These are phyloP conservation scores for Quercus dentata DNA, from an alignment of 306 rosid genomes.

Conservation along the genomic window DNA sequence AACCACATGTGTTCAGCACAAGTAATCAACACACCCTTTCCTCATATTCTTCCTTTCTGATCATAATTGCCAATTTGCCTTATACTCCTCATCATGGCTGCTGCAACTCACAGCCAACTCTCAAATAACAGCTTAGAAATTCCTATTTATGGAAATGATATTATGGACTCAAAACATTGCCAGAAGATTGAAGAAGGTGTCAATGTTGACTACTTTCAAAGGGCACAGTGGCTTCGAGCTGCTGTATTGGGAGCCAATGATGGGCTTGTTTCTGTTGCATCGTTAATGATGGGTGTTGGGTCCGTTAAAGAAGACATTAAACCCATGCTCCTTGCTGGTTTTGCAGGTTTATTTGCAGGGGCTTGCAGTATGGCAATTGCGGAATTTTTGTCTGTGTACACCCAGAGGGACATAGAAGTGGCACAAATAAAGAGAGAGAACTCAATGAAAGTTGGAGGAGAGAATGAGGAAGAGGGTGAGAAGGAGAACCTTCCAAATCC, in stretches of 20 bases:
- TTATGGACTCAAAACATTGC: not conserved
- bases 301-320: conserved; percentile 22
- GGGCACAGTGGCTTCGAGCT: conserved; percentile 39
- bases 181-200: not conserved
- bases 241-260: conserved; percentile 29
- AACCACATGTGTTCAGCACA: not conserved
- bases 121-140: not conserved
- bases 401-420: conserved; percentile 29
- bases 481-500: conserved; percentile 33
- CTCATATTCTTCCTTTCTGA: not conserved
- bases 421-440: conserved; percentile 11
- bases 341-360: conserved; percentile 32
- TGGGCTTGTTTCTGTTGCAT: conserved; percentile 22
- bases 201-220: conserved; percentile 20
- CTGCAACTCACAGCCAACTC: not conserved
- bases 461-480: not conserved
- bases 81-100: not conserved
- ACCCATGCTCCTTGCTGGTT: conserved; percentile 26
- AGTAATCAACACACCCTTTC: not conserved
- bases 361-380: conserved; percentile 38
- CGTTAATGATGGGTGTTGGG: conserved; percentile 32
- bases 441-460: not conserved
- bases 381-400: conserved; percentile 32
- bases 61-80: not conserved
- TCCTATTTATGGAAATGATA: not conserved